Conservation (phyloP, 192 early-diverging fungal genomes). For the Umbelopsis vinacea region DNA sequence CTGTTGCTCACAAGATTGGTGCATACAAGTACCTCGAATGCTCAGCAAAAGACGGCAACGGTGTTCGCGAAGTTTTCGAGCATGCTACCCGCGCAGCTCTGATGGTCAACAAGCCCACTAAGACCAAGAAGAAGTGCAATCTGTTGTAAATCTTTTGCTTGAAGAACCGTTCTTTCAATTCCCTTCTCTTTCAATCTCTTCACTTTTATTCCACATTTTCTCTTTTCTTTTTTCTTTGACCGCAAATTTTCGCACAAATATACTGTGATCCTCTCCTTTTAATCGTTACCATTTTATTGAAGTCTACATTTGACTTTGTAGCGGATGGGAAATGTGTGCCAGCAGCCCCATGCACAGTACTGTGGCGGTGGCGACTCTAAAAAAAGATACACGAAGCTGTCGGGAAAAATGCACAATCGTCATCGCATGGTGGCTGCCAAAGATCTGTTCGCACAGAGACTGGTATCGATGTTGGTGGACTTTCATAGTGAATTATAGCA, state of each 20-base stretch:
- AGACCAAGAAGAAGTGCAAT: constrained; percentile 30
- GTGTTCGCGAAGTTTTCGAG: constrained; percentile 89
- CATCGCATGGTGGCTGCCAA: background rate
- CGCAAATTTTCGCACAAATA: constrained; percentile 21
- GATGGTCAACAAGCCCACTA: constrained; percentile 42
- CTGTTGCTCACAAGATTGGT: constrained; percentile 81
- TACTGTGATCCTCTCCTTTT: constrained; percentile 23
- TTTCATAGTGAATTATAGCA: too few relatives aligned
- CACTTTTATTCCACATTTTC: constrained; percentile 1
- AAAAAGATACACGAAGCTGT: background rate
- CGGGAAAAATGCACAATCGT: too few relatives aligned
- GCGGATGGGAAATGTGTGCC: background rate
- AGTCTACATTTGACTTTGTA: background rate
- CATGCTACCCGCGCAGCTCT: constrained; percentile 86
- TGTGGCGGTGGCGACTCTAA: constrained; percentile 21
- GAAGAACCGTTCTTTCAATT: constrained; percentile 13
- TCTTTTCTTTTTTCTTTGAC: background rate
- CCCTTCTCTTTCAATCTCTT: constrained; percentile 15
- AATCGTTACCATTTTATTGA: constrained; percentile 1
- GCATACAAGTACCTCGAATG: constrained; percentile 90
- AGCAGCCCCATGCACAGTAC: too few relatives aligned
- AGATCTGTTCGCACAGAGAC: too few relatives aligned
- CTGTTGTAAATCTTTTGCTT: constrained; percentile 33
- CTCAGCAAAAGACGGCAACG: constrained; percentile 78
- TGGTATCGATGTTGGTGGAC: too few relatives aligned